Evolutionary conservation across 805 yeast species (phyloP).

Genomic region (Helenozyma baotianmanensis): DNA sequence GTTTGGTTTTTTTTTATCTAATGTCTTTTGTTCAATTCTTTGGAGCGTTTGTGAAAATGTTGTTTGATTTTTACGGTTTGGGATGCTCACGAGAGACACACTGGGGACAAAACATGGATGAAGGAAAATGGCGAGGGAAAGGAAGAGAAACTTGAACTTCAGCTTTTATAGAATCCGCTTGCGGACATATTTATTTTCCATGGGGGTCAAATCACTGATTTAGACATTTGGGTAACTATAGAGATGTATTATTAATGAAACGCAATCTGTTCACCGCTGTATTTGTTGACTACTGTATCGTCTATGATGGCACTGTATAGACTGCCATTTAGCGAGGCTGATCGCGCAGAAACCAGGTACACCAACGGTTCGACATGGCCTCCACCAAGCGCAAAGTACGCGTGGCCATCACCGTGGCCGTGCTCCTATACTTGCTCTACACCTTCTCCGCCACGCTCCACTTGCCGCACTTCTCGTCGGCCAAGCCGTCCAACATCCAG

Average conservation of each 20-base stretch:
- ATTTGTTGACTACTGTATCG: too few relatives aligned
- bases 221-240: slow-evolving; percentile 40
- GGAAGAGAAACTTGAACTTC: slow-evolving; percentile 1
- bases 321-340: too few relatives aligned
- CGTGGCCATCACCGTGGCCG: neutral
- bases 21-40: slow-evolving; percentile 2
- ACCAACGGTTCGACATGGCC: too few relatives aligned
- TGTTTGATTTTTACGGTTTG: slow-evolving; percentile 15
- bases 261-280: slow-evolving; percentile 13
- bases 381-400: neutral
- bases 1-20: slow-evolving; percentile 12
- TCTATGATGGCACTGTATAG: too few relatives aligned
- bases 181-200: slow-evolving; percentile 13
- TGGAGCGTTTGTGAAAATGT: too few relatives aligned
- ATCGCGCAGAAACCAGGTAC: too few relatives aligned
- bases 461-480: too few relatives aligned
- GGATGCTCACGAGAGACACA: slow-evolving; percentile 8
- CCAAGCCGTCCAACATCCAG: too few relatives aligned
- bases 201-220: slow-evolving; percentile 20
- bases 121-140: slow-evolving; percentile 2
- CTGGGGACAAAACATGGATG: slow-evolving; percentile 2
- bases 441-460: too few relatives aligned
- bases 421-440: slow-evolving; percentile 9
- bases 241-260: slow-evolving; percentile 23
- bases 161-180: slow-evolving; percentile 12